These are phyloP conservation scores for Tuber melanosporum DNA, from an alignment of 495 filamentous ascomycete species.

Conservation along the genomic window DNA sequence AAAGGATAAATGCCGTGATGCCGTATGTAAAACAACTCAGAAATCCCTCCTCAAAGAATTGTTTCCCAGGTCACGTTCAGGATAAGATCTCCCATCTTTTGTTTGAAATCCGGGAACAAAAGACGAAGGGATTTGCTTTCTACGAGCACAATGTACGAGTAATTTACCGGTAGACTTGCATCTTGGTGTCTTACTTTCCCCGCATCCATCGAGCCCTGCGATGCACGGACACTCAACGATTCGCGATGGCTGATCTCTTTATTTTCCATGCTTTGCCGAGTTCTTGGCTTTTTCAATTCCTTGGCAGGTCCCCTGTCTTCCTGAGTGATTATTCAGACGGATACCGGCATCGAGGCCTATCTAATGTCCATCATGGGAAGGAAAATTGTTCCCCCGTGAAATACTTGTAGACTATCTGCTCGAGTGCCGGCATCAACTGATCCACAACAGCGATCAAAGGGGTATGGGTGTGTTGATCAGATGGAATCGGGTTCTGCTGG, in stretches of 20 bases:
- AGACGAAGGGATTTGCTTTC: background rate
- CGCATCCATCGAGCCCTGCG: conserved; percentile 24
- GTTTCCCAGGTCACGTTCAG: background rate
- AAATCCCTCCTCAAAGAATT: background rate
- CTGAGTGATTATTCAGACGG: background rate
- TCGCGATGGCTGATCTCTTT: conserved; percentile 15
- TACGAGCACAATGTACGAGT: too few relatives aligned
- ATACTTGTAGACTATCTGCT: background rate
- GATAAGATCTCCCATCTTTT: background rate
- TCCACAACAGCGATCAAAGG: background rate
- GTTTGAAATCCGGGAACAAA: background rate
- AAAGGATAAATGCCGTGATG: too few relatives aligned
- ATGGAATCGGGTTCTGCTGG: background rate
- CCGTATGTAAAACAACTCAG: too few relatives aligned
- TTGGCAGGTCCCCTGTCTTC: background rate
- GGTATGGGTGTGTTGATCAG: background rate
- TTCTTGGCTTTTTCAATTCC: background rate
- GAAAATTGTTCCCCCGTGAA: background rate
- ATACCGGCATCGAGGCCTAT: background rate
- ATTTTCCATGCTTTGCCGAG: background rate
- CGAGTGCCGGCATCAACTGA: background rate
- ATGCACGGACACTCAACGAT: conserved; percentile 17
- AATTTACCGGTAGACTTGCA: too few relatives aligned
- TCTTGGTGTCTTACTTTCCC: conserved; percentile 4
- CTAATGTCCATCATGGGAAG: background rate